A percentile compares a stretch with the other conserved stretches of the same genome.
phyloP scores from a whole-genome alignment of 2,329 filamentous ascomycete genomes.

The Colletotrichum phormii region DNA sequence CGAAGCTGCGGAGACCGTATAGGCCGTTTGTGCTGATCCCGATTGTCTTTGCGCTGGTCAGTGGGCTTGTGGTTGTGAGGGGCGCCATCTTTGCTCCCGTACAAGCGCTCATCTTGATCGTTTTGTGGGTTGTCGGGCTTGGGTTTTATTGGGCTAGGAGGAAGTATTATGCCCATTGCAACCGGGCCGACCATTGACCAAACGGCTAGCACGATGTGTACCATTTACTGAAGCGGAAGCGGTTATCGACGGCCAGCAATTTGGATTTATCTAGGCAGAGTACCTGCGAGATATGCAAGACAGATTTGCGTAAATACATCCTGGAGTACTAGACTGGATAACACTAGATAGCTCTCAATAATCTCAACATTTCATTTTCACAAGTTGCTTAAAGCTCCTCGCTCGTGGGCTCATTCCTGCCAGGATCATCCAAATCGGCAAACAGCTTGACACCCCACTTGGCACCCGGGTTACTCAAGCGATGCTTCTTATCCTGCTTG shows the following conservation, averaged over 20 bases:
- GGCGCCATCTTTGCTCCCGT: slow-evolving; percentile 69
- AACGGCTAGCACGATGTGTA: too few species aligned
- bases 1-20: slow-evolving; percentile 65
- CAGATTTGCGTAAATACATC: background rate
- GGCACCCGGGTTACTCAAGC: slow-evolving; percentile 52
- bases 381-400: slow-evolving; percentile 18
- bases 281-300: too few species aligned
- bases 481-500: slow-evolving; percentile 41
- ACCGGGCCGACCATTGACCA: background rate
- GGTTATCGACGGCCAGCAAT: background rate
- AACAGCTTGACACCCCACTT: slow-evolving; percentile 54
- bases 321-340: background rate
- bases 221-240: too few species aligned
- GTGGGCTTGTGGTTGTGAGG: slow-evolving; percentile 68
- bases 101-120: slow-evolving; percentile 63
- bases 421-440: slow-evolving; percentile 52
- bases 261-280: background rate
- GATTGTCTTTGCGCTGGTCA: slow-evolving; percentile 65
- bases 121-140: slow-evolving; percentile 62
- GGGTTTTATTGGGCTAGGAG: slow-evolving; percentile 50
- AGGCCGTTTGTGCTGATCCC: slow-evolving; percentile 64
- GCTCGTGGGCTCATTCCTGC: slow-evolving; percentile 34
- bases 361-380: background rate
- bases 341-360: background rate
- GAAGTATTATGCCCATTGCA: slow-evolving; percentile 4